Evolutionary conservation across 495 filamentous ascomycete genomes (phyloP), one percentile per base, ranked within the genome.

Genomic region (Penicillium longicatenatum): DNA sequence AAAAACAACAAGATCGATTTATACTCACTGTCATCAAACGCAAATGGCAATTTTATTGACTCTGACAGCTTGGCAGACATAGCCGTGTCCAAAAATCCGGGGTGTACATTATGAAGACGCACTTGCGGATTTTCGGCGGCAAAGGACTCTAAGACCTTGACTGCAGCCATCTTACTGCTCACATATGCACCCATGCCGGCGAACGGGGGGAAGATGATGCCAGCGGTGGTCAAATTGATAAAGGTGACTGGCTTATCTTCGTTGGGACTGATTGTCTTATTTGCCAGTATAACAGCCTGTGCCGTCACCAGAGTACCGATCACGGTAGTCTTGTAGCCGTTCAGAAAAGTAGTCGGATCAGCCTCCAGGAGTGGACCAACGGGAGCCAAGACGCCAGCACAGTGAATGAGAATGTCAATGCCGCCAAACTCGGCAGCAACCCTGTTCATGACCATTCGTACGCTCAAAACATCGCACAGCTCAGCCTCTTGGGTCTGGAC

Each of bases 51-150:
- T 14, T 12, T 35, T 14, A 35, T 35, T 4, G 31, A 35, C 31
- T 35, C 31, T 14, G 31, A 35, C 31, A 35, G 31, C 31, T 35
- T 35, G 9, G 31, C 31, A 35, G 31, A 35, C 31, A 35, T 35
- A 14, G 31, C 30, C 12, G 76, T 41, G 61, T 19, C 10, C 0
- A 35, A 10, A 10, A 35, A 35, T 35, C 31, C 31, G 10, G 31
- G 31, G 12, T 35, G 31, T 4, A 35, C 9, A 14, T 35, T 35
- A 10, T 35, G 31, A 1, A 35, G 31, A 35, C 31, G 31, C 31
- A 80, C 16, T 7, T 70, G 52, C n/a, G 69, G 69, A 31, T 78
- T 77, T 59, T 82, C 79, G 17, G 58, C 59, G 9, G 69, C 68
- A n/a, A 77, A 61, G 30, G 64, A 61, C 59, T 79, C 69, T 39